phyloP scores from a whole-genome alignment of 257 asterid species.

The Solanum chiquidenum region DNA sequence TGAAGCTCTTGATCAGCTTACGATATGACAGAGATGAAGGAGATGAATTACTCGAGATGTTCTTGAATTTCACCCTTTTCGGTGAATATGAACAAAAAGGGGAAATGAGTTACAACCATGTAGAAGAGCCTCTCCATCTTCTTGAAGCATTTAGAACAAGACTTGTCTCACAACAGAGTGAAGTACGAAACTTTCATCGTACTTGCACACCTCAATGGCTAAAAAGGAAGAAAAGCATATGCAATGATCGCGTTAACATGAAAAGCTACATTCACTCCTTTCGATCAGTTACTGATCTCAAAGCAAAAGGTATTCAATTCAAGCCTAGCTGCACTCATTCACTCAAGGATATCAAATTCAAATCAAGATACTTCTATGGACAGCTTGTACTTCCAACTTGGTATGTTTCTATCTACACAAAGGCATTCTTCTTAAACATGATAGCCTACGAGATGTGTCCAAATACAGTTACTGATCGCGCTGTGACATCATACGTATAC shows the following conservation, averaged over 20 bases:
- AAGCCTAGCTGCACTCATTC: not conserved
- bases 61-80: not conserved
- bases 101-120: not conserved
- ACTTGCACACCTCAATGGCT: not conserved
- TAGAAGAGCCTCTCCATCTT: not conserved
- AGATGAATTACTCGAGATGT: not conserved
- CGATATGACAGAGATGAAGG: not conserved
- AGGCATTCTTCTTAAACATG: slow-evolving; percentile 8
- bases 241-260: not conserved
- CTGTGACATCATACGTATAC: slow-evolving; percentile 5
- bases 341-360: not conserved
- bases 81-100: not conserved
- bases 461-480: not conserved
- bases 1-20: not conserved
- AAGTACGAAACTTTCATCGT: not conserved
- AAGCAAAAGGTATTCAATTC: not conserved
- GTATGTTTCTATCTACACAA: not conserved
- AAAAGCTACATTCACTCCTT: not conserved
- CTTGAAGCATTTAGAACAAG: not conserved
- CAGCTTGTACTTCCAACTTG: not conserved
- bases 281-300: not conserved
- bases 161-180: not conserved
- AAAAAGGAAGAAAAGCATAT: not conserved
- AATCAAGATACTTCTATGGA: not conserved
- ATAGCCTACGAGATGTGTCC: slow-evolving; percentile 28